phyloP scores from a whole-genome alignment of 1,284 basidiomycete genomes.

The Apiotrichum siamense region DNA sequence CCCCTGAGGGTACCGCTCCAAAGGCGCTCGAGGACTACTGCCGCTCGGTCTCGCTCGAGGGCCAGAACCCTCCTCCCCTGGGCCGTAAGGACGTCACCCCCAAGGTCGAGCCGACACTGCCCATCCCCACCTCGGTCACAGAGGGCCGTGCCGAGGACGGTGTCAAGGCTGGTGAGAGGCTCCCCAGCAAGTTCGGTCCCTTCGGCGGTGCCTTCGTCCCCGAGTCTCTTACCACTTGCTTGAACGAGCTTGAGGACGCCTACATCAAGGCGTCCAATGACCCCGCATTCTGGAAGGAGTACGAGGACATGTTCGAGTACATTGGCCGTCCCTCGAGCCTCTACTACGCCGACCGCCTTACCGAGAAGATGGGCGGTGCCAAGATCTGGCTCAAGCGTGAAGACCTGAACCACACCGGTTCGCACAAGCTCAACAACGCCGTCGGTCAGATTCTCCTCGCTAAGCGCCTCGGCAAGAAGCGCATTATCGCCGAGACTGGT shows the following conservation, averaged over 20 bases:
- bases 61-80: constrained; percentile 47
- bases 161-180: constrained; percentile 46
- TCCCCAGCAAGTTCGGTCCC: constrained; percentile 83
- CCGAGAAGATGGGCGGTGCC: constrained; percentile 73
- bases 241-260: constrained; percentile 83
- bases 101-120: constrained; percentile 36
- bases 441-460: constrained; percentile 93
- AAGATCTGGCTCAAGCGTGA: constrained; percentile 88
- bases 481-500: constrained; percentile 98
- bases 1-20: constrained; percentile 53
- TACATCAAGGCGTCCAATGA: constrained; percentile 82
- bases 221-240: constrained; percentile 84
- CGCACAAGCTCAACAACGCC: constrained; percentile 95
- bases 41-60: constrained; percentile 61
- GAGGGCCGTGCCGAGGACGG: constrained; percentile 28
- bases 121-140: constrained; percentile 33
- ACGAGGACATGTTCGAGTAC: constrained; percentile 80
- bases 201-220: constrained; percentile 98
- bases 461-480: constrained; percentile 82
- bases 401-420: constrained; percentile 80
- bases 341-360: constrained; percentile 69
- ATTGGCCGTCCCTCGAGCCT: constrained; percentile 70
- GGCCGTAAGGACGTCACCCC: constrained; percentile 25
- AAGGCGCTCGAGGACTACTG: constrained; percentile 69
- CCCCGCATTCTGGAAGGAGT: constrained; percentile 90